Evolutionary conservation across 176 grass and related monocot species (phyloP).

Genomic region (Oryza australiensis): DNA sequence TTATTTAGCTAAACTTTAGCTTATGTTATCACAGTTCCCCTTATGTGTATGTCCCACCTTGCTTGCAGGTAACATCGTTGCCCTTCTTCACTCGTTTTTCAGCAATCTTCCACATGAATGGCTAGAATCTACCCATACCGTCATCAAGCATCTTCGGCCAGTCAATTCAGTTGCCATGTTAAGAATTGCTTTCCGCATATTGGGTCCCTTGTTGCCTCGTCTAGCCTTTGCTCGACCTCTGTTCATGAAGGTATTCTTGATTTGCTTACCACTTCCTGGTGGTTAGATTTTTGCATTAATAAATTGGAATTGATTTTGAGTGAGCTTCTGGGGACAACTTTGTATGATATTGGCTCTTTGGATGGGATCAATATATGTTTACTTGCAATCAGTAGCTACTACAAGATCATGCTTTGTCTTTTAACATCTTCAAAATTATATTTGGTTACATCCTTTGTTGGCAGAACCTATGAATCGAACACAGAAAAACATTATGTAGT

Average conservation of each 20-base stretch:
- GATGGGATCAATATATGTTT: constrained; percentile 18
- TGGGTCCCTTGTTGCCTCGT: constrained; percentile 91
- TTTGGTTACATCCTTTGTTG: neutral
- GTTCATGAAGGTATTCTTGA: constrained; percentile 90
- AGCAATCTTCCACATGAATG: constrained; percentile 99
- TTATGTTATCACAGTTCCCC: constrained; percentile 4
- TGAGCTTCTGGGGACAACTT: neutral
- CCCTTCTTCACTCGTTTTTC: constrained; percentile 92
- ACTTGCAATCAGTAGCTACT: constrained; percentile 7
- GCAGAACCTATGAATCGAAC: neutral
- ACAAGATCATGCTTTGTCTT: constrained; percentile 5
- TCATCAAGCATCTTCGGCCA: constrained; percentile 93
- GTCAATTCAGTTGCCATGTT: constrained; percentile 97
- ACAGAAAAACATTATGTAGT: neutral
- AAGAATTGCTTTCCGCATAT: constrained; percentile 95
- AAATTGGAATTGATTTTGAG: neutral
- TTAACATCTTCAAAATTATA: neutral
- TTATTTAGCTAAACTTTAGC: constrained; percentile 28
- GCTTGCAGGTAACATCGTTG: constrained; percentile 83
- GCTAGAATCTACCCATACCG: constrained; percentile 89
- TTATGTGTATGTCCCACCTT: constrained; percentile 14
- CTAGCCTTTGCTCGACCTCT: constrained; percentile 89
- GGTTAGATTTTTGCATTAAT: neutral
- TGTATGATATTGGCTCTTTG: neutral
- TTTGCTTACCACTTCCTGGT: neutral